Evolutionary conservation across 2,329 filamentous ascomycete genomes (phyloP).

Genomic region (Huntiella decipiens): DNA sequence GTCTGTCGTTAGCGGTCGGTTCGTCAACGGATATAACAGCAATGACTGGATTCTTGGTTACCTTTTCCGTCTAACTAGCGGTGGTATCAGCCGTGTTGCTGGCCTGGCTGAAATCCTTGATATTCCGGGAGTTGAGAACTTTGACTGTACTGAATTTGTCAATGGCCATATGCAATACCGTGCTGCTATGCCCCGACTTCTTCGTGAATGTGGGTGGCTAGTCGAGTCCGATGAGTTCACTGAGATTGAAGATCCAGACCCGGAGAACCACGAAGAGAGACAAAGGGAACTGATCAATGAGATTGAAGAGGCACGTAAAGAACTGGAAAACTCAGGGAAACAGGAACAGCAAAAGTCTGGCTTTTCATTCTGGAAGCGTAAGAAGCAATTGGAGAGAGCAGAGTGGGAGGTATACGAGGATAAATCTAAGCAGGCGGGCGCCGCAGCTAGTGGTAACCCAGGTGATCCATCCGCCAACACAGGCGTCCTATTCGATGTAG

Average conservation of each 20-base stretch:
- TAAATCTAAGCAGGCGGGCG: constrained; percentile 22
- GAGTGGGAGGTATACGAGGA: constrained; percentile 93
- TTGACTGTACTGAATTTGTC: constrained; percentile 71
- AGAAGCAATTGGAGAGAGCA: constrained; percentile 64
- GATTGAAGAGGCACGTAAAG: constrained; percentile 81
- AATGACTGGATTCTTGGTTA: constrained; percentile 98
- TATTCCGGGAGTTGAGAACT: constrained; percentile 70
- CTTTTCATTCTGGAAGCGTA: constrained; percentile 65
- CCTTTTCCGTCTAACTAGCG: constrained; percentile 82
- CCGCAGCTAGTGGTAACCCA: constrained; percentile 21
- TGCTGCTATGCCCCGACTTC: constrained; percentile 68
- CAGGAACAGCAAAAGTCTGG: constrained; percentile 29
- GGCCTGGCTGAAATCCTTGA: constrained; percentile 60
- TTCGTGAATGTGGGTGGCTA: constrained; percentile 76
- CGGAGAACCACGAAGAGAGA: constrained; percentile 71
- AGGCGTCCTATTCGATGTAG: constrained; percentile 77
- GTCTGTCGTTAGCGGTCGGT: constrained; percentile 75
- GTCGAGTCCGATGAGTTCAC: constrained; percentile 86
- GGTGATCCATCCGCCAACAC: constrained; percentile 26
- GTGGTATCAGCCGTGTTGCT: constrained; percentile 75
- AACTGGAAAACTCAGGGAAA: constrained; percentile 63
- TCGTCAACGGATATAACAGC: constrained; percentile 82
- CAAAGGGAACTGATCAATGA: constrained; percentile 91
- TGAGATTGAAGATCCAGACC: constrained; percentile 94
- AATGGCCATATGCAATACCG: constrained; percentile 95